Conservation (phyloP, 2,329 filamentous ascomycete genomes). For the Arthrobotrys iridis region DNA sequence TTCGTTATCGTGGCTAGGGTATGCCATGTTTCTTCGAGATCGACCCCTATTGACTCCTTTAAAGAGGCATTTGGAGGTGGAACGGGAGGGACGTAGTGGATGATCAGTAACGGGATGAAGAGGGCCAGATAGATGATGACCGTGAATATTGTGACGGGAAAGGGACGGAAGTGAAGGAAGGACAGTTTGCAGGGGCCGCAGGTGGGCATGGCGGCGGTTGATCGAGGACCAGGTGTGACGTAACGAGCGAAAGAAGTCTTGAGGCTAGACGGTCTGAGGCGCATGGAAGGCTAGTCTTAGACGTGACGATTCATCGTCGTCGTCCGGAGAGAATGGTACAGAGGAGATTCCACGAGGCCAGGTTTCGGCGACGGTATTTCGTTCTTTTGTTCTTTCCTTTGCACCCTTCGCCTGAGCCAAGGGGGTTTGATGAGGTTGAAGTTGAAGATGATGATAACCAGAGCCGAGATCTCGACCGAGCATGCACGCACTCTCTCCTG, state of each 20-base stretch:
- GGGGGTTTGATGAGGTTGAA: not conserved
- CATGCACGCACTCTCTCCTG: too few relatives aligned
- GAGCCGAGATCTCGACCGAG: too few relatives aligned
- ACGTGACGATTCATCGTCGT: conserved; percentile 17
- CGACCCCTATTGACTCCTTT: conserved; percentile 68
- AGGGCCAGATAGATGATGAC: conserved; percentile 80
- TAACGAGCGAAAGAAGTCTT: conserved; percentile 51
- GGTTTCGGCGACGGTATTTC: not conserved
- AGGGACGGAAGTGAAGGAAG: conserved; percentile 71
- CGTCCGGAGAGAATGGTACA: not conserved
- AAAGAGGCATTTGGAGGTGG: conserved; percentile 41
- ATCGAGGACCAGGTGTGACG: conserved; percentile 32
- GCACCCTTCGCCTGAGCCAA: not conserved
- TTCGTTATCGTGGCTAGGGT: conserved; percentile 80
- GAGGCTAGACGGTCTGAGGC: conserved; percentile 47
- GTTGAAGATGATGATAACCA: not conserved
- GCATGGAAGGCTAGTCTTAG: conserved; percentile 38
- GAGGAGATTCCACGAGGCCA: not conserved
- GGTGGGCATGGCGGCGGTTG: conserved; percentile 28
- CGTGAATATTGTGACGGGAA: conserved; percentile 82
- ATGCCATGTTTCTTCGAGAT: conserved; percentile 85
- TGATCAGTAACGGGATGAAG: conserved; percentile 74
- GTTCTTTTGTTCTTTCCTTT: not conserved
- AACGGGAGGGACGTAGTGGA: conserved; percentile 76
- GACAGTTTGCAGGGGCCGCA: conserved; percentile 48